Conservation (phyloP, 2,329 filamentous ascomycete species). For the Aphanoascus verrucosus region DNA sequence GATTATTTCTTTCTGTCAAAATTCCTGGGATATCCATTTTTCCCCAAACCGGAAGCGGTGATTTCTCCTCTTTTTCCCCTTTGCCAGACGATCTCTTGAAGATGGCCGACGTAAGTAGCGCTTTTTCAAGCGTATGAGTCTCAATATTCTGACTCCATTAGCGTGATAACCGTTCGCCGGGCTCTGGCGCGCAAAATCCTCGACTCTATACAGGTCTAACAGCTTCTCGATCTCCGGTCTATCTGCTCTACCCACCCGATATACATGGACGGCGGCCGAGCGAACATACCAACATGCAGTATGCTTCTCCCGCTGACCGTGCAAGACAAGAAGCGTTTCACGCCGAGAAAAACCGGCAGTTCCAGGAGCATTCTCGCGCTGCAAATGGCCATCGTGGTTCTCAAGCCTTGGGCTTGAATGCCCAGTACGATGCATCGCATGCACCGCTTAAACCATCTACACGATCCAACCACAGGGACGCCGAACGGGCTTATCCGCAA, state of each 20-base stretch:
- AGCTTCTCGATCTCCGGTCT: conserved; percentile 12
- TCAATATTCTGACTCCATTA: neutral
- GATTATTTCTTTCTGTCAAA: no score
- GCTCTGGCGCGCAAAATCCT: neutral
- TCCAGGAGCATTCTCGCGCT: neutral
- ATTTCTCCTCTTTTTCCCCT: neutral
- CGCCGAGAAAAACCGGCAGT: conserved; percentile 4
- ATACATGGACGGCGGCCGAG: conserved; percentile 11
- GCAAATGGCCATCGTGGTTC: neutral
- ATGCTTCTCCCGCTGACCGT: conserved; percentile 13
- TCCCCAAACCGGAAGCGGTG: neutral
- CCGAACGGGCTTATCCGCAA: neutral
- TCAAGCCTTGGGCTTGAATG: no score
- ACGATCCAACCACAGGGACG: neutral
- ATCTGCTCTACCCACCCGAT: conserved; percentile 15
- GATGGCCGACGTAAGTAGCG: neutral
- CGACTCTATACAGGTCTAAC: conserved; percentile 14
- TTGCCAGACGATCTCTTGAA: no score
- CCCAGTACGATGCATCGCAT: no score
- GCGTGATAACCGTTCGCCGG: neutral
- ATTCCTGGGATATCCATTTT: no score
- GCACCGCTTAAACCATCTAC: neutral
- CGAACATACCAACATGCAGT: conserved; percentile 15
- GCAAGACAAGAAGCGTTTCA: conserved; percentile 8
- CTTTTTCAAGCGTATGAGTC: neutral